A percentile compares a stretch with the other conserved stretches of the same genome.
Evolutionary conservation across 2,329 filamentous ascomycete species (phyloP).

Genomic region (Xylariaceae sp.): DNA sequence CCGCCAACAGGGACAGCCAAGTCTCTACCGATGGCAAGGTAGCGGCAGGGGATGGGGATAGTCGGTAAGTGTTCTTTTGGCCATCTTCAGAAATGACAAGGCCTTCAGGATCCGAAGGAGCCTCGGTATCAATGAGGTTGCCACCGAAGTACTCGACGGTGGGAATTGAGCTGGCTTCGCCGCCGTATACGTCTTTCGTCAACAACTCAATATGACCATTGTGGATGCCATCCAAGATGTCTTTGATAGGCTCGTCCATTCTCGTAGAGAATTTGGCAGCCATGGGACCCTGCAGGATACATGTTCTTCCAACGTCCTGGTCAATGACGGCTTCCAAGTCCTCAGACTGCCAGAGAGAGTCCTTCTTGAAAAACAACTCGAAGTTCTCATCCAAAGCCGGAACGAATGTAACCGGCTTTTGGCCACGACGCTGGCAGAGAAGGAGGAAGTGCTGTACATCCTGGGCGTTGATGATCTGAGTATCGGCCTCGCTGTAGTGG

Average conservation of each 20-base stretch:
- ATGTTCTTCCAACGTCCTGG: slow-evolving; percentile 93
- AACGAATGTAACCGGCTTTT: slow-evolving; percentile 97
- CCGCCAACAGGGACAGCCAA: slow-evolving; percentile 86
- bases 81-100: slow-evolving; percentile 76
- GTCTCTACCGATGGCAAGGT: slow-evolving; percentile 72
- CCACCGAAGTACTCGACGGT: slow-evolving; percentile 93
- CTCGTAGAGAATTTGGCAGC: slow-evolving; percentile 84
- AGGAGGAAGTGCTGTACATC: slow-evolving; percentile 96
- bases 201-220: slow-evolving; percentile 77
- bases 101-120: slow-evolving; percentile 75
- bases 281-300: slow-evolving; percentile 92
- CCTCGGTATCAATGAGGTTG: slow-evolving; percentile 66
- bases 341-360: slow-evolving; percentile 98
- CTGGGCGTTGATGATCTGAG: slow-evolving; percentile 94
- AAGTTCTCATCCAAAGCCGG: slow-evolving; percentile 95
- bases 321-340: slow-evolving; percentile 92
- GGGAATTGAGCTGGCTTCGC: slow-evolving; percentile 69
- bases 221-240: slow-evolving; percentile 89
- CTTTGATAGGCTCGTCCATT: slow-evolving; percentile 89
- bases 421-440: slow-evolving; percentile 82
- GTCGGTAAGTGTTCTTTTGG: slow-evolving; percentile 75
- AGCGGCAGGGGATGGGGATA: slow-evolving; percentile 69
- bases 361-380: slow-evolving; percentile 99
- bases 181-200: slow-evolving; percentile 72
- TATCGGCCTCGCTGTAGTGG: slow-evolving; percentile 78